Evolutionary conservation across 148 eudicot genomes (phyloP).

Genomic region (Rhododendron griersonianum): DNA sequence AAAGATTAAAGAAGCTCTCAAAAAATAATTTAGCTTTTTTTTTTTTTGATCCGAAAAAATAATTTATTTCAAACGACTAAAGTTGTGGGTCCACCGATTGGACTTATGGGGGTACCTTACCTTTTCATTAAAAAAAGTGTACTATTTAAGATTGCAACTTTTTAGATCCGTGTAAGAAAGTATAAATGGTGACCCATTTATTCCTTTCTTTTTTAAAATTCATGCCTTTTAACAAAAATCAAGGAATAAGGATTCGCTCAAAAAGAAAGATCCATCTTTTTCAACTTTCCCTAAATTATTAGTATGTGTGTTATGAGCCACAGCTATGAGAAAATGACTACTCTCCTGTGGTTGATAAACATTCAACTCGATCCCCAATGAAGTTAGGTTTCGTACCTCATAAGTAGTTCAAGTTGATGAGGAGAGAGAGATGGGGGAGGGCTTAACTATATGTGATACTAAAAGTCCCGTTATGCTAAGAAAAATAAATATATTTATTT

Average conservation of each 20-base stretch:
- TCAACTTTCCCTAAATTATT: neutral
- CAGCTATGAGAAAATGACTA: neutral
- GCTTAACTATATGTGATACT: no score
- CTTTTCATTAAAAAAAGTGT: neutral
- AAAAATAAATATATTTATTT: no score
- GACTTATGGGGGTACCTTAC: neutral
- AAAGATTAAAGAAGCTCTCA: neutral
- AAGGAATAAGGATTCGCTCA: neutral
- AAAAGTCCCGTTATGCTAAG: no score
- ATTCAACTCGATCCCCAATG: neutral
- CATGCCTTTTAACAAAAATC: neutral
- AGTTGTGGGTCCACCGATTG: neutral
- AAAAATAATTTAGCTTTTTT: neutral
- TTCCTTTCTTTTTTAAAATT: neutral
- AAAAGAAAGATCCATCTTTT: neutral
- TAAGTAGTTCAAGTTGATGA: neutral
- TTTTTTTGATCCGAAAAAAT: neutral
- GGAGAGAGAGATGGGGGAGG: neutral
- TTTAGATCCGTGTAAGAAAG: neutral
- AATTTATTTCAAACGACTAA: neutral
- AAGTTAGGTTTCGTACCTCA: neutral
- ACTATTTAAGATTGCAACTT: neutral
- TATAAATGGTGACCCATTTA: neutral
- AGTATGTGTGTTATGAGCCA: neutral
- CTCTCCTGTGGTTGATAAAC: neutral